Conservation (phyloP, 768 basidiomycete genomes). For the Hypholoma fasciculare region DNA sequence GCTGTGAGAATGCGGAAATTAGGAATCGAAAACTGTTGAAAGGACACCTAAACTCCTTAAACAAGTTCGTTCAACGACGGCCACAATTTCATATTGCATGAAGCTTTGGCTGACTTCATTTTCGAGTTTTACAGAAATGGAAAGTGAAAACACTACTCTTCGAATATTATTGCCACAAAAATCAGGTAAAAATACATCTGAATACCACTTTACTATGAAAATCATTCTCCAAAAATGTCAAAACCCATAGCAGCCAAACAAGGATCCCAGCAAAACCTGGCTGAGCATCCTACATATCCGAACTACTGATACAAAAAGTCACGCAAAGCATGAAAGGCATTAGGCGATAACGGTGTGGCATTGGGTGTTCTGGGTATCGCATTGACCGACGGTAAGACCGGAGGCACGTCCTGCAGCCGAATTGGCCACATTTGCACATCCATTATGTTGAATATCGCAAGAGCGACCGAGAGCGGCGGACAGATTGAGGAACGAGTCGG, state of each 20-base stretch:
- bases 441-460: conserved; percentile 60
- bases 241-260: not conserved
- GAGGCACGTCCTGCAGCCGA: conserved; percentile 33
- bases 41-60: too few species aligned
- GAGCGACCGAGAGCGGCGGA: conserved; percentile 53
- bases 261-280: conserved; percentile 12
- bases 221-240: not conserved
- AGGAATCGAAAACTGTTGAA: too few species aligned
- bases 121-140: too few species aligned
- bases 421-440: conserved; percentile 54
- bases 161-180: conserved; percentile 19
- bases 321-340: not conserved
- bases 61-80: too few species aligned
- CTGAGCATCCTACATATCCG: conserved; percentile 4
- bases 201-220: conserved; percentile 10
- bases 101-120: too few species aligned
- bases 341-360: conserved; percentile 26
- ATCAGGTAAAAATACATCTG: conserved; percentile 19
- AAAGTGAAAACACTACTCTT: conserved; percentile 20
- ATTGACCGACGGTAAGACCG: conserved; percentile 39
- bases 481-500: conserved; percentile 46
- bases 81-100: too few species aligned
- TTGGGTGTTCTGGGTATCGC: conserved; percentile 35
- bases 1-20: too few species aligned
- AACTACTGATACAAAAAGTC: conserved; percentile 9